Evolutionary conservation across 352 stramenopile genomes (phyloP).

Genomic region (Phytophthora melonis): DNA sequence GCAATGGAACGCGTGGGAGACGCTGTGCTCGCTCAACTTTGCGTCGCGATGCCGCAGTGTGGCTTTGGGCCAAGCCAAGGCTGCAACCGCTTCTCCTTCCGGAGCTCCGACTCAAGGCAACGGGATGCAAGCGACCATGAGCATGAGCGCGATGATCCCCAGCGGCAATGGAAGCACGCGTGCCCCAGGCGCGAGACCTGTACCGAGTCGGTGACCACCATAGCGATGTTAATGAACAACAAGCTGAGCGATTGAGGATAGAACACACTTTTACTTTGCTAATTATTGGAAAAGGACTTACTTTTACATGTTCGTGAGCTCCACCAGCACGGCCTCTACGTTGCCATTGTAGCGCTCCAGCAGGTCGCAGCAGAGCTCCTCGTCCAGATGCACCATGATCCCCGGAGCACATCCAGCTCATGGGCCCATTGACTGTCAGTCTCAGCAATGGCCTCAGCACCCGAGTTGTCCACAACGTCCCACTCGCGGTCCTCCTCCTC

Average conservation of each 20-base stretch:
- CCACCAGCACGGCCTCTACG: slow-evolving; percentile 63
- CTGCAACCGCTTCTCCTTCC: slow-evolving; percentile 21
- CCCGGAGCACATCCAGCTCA: slow-evolving; percentile 58
- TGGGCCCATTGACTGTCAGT: slow-evolving; percentile 45
- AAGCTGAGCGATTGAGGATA: slow-evolving; percentile 14
- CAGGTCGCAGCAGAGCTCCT: slow-evolving; percentile 52
- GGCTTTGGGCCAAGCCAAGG: slow-evolving; percentile 88
- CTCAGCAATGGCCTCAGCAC: slow-evolving; percentile 41
- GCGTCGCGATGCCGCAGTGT: slow-evolving; percentile 88
- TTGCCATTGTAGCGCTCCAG: slow-evolving; percentile 67
- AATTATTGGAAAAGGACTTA: slow-evolving; percentile 23
- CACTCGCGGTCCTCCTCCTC: slow-evolving; percentile 62
- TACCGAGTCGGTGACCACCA: slow-evolving; percentile 36
- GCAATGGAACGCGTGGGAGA: slow-evolving; percentile 90
- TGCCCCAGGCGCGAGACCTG: slow-evolving; percentile 17
- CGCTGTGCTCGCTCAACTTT: slow-evolving; percentile 93
- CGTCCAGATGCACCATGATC: slow-evolving; percentile 64
- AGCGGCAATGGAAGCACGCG: slow-evolving; percentile 24
- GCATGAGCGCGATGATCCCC: slow-evolving; percentile 47
- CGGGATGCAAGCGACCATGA: slow-evolving; percentile 45
- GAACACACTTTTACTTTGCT: slow-evolving; percentile 37
- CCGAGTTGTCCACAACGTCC: slow-evolving; percentile 50
- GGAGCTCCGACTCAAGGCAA: slow-evolving; percentile 27
- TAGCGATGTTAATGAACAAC: neutral
- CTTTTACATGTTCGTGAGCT: slow-evolving; percentile 71